phyloP scores from a whole-genome alignment of 2,329 filamentous ascomycete species.

The Stachybotrys elegans region DNA sequence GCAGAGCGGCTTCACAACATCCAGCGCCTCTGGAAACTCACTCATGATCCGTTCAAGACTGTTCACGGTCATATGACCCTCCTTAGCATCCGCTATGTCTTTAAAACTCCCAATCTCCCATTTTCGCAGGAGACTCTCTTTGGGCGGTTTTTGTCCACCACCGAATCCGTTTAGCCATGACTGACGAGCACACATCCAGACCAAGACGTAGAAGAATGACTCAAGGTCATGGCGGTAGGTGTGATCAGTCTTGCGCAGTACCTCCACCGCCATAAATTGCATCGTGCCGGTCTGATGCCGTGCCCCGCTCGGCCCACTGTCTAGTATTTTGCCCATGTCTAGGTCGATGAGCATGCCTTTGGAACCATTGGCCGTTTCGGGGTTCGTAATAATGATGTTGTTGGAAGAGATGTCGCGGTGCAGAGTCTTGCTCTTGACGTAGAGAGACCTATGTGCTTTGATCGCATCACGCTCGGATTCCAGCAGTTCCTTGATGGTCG shows the following conservation, averaged over 20 bases:
- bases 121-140: constrained; percentile 1
- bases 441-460: constrained; percentile 29
- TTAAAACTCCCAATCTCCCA: constrained; percentile 10
- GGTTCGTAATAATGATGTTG: constrained; percentile 31
- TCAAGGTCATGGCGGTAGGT: constrained; percentile 12
- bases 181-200: constrained; percentile 8
- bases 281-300: constrained; percentile 22
- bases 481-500: constrained; percentile 24
- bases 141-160: background rate
- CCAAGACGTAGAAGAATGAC: constrained; percentile 7
- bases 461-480: constrained; percentile 26
- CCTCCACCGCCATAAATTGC: background rate
- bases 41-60: constrained; percentile 7
- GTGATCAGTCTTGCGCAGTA: background rate
- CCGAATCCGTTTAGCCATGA: constrained; percentile 7
- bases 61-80: constrained; percentile 6
- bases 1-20: constrained; percentile 12
- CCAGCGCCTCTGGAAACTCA: constrained; percentile 10
- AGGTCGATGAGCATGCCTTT: constrained; percentile 20
- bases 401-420: constrained; percentile 30
- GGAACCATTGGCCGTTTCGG: constrained; percentile 9
- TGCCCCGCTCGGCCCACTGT: constrained; percentile 14
- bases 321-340: constrained; percentile 11
- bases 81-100: constrained; percentile 5
- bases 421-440: constrained; percentile 24